Base-by-base conservation (phyloP, 1,284 basidiomycete genomes). In the Bondarzewia mesenterica region DNA sequence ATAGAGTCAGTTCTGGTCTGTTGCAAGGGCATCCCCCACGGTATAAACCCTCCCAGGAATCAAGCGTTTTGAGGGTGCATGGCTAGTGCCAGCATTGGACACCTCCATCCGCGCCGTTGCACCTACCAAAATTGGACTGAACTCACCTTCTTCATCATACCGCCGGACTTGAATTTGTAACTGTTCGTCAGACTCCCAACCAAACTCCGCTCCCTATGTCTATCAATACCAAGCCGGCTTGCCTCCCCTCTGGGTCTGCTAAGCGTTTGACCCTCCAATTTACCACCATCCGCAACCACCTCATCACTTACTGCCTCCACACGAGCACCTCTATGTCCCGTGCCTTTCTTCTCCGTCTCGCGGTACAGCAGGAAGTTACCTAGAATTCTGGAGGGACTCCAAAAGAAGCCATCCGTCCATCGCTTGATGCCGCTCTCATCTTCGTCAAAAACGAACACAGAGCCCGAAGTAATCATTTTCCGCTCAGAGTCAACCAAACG, bases 371-470 rank as follows among this genome's bases (percentile, higher is more conserved):
- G 73, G 63, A 97, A 98, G 68, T 98, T 98, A 60, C 90, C 91
- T 42, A 97, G 73, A 39, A 97, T 93, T 44, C 91, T 74, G 51
- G 84, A 82, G 1, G 85, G 86, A 54, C 81, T 84, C 95, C 94
- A 98, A 60, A 90, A 88, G 63, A 92, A 85, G 5, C 94, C 94
- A 67, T 99, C 94, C 0, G 95, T 99, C 94, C 95, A 98, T 44
- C 95, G 79, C 71, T 96, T 97, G 73, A 99, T 98, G 32, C 93
- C 93, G 59, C 90, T 93, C 67, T 97, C 93, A 58, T 91, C 85
- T 71, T 97, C 94, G 66, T 99, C 93, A 63, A 98, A 98, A 51
- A 98, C 94, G 61, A 97, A 99, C 26, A 99, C 91, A 3, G 89
- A 89, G 50, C 95, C 95, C 7, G 89, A 93, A 25, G 84, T 82